These are phyloP conservation scores for Cladochytrium replicatum DNA, from an alignment of 192 early-diverging fungal genomes.

Conservation along the genomic window DNA sequence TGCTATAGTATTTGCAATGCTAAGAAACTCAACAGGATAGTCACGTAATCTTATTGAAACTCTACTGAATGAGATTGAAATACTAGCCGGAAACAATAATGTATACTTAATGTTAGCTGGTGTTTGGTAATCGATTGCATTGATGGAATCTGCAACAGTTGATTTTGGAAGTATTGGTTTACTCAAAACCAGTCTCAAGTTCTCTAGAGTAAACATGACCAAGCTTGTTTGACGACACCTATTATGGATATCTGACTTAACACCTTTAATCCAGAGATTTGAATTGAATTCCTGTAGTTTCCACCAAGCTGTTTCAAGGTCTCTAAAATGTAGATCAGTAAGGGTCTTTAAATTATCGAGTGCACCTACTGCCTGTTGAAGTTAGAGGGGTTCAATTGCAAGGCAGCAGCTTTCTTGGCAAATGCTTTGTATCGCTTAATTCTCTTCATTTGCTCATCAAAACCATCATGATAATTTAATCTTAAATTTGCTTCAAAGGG, in stretches of 20 bases:
- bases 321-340: constrained; percentile 1
- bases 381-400: constrained; percentile 7
- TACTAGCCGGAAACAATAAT: constrained; percentile 29
- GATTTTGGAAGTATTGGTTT: constrained; percentile 5
- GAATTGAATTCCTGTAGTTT: constrained; percentile 40
- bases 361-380: background rate
- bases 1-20: no score
- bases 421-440: constrained; percentile 35
- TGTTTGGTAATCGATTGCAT: constrained; percentile 34
- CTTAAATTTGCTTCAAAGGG: constrained; percentile 32
- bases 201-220: no score
- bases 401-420: constrained; percentile 27
- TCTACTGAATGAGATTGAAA: constrained; percentile 8
- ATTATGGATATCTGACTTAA: no score
- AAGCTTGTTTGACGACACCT: no score
- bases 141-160: constrained; percentile 32
- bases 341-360: background rate
- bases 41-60: constrained; percentile 27
- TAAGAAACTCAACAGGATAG: constrained; percentile 25
- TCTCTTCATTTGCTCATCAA: constrained; percentile 32
- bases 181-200: constrained; percentile 2
- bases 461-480: constrained; percentile 27
- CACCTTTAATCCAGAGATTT: constrained; percentile 26
- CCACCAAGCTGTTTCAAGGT: constrained; percentile 37
- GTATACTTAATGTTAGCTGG: constrained; percentile 30